Evolutionary conservation across 2,329 filamentous ascomycete species (phyloP).

Genomic region (Anisogramma anomala): DNA sequence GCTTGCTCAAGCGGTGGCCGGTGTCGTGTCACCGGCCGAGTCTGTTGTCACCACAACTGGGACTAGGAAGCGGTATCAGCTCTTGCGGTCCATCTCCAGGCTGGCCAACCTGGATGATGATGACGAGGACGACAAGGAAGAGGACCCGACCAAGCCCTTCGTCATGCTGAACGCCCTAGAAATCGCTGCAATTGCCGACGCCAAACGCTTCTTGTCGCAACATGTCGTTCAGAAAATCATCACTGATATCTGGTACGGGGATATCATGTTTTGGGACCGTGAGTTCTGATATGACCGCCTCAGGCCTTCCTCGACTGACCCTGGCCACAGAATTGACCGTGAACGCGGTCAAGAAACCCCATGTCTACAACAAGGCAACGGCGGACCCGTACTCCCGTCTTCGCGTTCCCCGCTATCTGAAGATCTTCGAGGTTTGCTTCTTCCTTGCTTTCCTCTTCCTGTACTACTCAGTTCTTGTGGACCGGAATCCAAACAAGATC

Average conservation of each 20-base stretch:
- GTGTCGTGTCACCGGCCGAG: slow-evolving; percentile 17
- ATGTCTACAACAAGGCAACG: slow-evolving; percentile 57
- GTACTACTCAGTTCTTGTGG: slow-evolving; percentile 78
- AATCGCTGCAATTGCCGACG: slow-evolving; percentile 68
- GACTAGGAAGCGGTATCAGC: slow-evolving; percentile 35
- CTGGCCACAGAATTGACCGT: slow-evolving; percentile 46
- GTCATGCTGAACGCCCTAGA: slow-evolving; percentile 75
- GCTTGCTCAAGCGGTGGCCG: slow-evolving; percentile 25
- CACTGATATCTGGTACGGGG: slow-evolving; percentile 73
- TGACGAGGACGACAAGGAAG: slow-evolving; percentile 34
- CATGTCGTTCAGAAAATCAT: slow-evolving; percentile 72
- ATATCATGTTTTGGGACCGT: slow-evolving; percentile 74
- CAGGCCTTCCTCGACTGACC: not conserved
- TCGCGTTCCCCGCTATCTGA: slow-evolving; percentile 75
- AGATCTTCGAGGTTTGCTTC: slow-evolving; percentile 73
- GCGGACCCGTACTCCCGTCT: slow-evolving; percentile 63
- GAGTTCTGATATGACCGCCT: not conserved
- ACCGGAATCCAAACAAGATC: slow-evolving; percentile 54
- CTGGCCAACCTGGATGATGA: slow-evolving; percentile 37
- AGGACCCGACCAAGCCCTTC: slow-evolving; percentile 60
- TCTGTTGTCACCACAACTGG: slow-evolving; percentile 24
- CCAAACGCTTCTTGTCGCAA: slow-evolving; percentile 77
- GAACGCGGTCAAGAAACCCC: slow-evolving; percentile 61
- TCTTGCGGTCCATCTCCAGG: slow-evolving; percentile 43
- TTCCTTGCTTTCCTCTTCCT: slow-evolving; percentile 65